Conservation (phyloP, 129 eudicot species). For the Arctium minus region DNA sequence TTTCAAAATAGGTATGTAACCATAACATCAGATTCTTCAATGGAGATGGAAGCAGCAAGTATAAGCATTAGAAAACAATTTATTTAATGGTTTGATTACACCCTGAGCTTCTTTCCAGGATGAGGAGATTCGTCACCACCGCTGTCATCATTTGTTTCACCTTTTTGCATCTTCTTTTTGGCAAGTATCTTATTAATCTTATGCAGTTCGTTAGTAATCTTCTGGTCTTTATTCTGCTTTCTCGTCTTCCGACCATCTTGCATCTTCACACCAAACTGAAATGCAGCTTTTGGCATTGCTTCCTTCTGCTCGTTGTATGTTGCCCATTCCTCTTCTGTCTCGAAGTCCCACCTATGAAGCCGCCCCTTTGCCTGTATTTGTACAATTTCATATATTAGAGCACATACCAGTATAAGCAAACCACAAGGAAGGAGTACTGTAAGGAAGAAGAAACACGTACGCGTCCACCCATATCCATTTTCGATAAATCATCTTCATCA, state of each 20-base stretch:
- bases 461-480: conserved; percentile 99
- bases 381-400: not conserved
- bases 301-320: conserved; percentile 96
- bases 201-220: conserved; percentile 84
- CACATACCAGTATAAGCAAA: too few relatives aligned
- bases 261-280: conserved; percentile 99
- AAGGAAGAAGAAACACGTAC: conserved; percentile 44
- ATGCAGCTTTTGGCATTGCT: conserved; percentile 99
- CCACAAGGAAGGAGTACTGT: not conserved
- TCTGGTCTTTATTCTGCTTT: conserved; percentile 95
- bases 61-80: not conserved
- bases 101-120: conserved; percentile 75
- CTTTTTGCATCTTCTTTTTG: conserved; percentile 70
- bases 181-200: conserved; percentile 84
- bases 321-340: conserved; percentile 99
- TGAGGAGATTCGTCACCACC: conserved; percentile 56
- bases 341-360: conserved; percentile 97
- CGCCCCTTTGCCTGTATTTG: conserved; percentile 82
- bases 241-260: conserved; percentile 97
- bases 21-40: not conserved
- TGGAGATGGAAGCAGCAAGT: not conserved
- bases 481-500: conserved; percentile 90
- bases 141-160: conserved; percentile 44
- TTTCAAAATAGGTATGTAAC: not conserved
- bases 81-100: conserved; percentile 4